Conservation (phyloP, 495 filamentous ascomycete genomes). For the Aspergillus saccharolyticus region DNA sequence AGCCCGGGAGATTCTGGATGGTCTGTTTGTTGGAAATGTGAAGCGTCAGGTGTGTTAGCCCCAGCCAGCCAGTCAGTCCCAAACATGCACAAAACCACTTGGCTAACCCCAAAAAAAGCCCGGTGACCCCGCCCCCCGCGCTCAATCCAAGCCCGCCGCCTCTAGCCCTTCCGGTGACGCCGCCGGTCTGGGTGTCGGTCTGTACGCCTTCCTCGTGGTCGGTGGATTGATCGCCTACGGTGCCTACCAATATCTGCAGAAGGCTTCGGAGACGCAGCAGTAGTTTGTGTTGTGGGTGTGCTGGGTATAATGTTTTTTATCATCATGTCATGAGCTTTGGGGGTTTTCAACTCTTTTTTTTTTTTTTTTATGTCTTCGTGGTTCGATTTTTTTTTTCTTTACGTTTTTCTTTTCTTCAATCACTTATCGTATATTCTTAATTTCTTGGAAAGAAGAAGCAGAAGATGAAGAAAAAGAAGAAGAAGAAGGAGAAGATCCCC, state of each 20-base stretch:
- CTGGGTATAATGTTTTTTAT: no score
- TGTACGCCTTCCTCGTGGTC: conserved; percentile 78
- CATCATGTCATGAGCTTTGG: no score
- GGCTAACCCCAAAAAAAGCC: conserved; percentile 46
- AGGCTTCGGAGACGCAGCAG: conserved; percentile 39
- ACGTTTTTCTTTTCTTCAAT: no score
- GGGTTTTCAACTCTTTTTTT: no score
- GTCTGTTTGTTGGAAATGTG: conserved; percentile 70
- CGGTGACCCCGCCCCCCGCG: conserved; percentile 76
- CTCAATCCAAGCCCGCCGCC: conserved; percentile 48
- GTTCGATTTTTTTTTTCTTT: background rate
- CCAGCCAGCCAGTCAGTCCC: conserved; percentile 9
- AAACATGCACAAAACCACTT: conserved; percentile 4
- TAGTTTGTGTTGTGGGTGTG: conserved; percentile 1
- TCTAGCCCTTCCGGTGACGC: conserved; percentile 32
- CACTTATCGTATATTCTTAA: background rate
- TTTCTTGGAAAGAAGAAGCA: no score
- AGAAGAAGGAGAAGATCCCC: no score
- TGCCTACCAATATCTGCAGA: conserved; percentile 83
- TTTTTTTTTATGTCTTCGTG: background rate
- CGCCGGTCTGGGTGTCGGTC: conserved; percentile 63
- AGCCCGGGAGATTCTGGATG: conserved; percentile 86
- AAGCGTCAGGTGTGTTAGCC: conserved; percentile 71
- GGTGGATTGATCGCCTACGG: conserved; percentile 74
- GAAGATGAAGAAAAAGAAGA: no score